Percentiles rank a stretch among this genome's conserved stretches.
Conservation (phyloP, 108 stramenopile species). For the Skeletonema menzelii region DNA sequence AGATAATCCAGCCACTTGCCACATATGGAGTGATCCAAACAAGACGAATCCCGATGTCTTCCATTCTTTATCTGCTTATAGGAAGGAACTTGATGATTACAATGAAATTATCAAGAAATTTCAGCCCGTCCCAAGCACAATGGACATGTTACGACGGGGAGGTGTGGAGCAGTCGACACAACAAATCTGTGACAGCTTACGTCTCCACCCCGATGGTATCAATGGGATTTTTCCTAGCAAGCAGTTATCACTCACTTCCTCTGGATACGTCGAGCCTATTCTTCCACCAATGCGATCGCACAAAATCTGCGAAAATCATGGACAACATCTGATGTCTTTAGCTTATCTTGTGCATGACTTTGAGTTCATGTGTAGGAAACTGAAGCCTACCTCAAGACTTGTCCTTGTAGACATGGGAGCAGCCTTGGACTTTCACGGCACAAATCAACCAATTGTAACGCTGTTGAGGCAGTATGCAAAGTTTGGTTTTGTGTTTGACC, state of each 20-base stretch:
- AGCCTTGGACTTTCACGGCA: constrained; percentile 51
- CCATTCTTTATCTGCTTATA: not conserved
- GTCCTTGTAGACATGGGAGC: constrained; percentile 75
- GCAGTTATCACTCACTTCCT: constrained; percentile 26
- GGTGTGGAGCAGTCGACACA: not conserved
- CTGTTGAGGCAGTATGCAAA: constrained; percentile 43
- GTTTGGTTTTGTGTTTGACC: constrained; percentile 73
- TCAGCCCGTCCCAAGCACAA: not conserved
- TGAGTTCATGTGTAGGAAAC: constrained; percentile 55
- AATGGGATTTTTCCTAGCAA: constrained; percentile 15
- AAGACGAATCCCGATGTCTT: not conserved
- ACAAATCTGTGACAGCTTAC: constrained; percentile 7
- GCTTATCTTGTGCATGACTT: constrained; percentile 75
- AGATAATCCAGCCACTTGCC: constrained; percentile 9
- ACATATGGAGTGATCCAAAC: not conserved
- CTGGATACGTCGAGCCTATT: constrained; percentile 51
- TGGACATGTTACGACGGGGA: not conserved
- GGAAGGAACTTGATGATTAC: constrained; percentile 17
- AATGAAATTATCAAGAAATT: constrained; percentile 12
- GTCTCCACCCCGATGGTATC: constrained; percentile 17
- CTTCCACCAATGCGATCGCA: constrained; percentile 48
- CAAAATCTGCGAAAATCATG: constrained; percentile 16
- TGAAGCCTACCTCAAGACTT: constrained; percentile 38
- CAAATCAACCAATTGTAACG: constrained; percentile 21
- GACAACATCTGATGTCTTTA: constrained; percentile 20